Base-by-base conservation (phyloP, 139 green algal genomes). In the Diplosphaera chodatii region DNA sequence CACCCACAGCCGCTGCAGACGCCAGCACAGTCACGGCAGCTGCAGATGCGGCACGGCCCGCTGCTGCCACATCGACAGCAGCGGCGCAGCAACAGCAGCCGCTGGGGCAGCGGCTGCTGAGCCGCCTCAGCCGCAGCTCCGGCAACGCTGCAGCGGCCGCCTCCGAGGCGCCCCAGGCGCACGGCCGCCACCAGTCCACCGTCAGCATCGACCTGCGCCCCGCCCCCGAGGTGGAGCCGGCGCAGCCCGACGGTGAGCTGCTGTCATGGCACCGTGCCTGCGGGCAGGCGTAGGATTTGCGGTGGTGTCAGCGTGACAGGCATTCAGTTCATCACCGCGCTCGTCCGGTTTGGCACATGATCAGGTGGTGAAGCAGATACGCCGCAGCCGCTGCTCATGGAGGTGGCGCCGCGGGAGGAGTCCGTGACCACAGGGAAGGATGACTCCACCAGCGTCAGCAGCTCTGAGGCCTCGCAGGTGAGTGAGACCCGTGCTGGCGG, bases 61-160 rank as follows among this genome's bases (percentile, higher is more conserved):
- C 37, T 6, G 37, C 37, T 10, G 10, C 37, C 37, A 10, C 37
- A 10, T 48, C 37, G 37, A 6, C 37, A 22, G 22, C 25, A 33
- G 27, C 34, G 40, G 66, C 74, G 67, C 68, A 73, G 64, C 33
- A 66, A 55, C 29, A 30, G 31, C 29, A 2, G 65, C 40, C 27
- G n/a, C 41, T 59, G 62, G 69, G 63, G 33, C 69, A 48, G 34
- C 66, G 70, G 59, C 69, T 74, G 21, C n/a, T n/a, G 34, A 71
- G 34, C 21, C 69, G 37, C 10, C 40, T 69, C 3, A 67, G 55
- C 63, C 72, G 34, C 0, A 69, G 70, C 69, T 67, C 22, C 16
- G 22, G 13, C 48, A 48, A 48, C 37, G 37, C 37, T 10, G 37
- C 6, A 10, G 37, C 37, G 8, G 48, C 16, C 48, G 48, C 16